Conservation (phyloP, 1,139 yeast genomes). For the Saccharomycopsis hybrid region DNA sequence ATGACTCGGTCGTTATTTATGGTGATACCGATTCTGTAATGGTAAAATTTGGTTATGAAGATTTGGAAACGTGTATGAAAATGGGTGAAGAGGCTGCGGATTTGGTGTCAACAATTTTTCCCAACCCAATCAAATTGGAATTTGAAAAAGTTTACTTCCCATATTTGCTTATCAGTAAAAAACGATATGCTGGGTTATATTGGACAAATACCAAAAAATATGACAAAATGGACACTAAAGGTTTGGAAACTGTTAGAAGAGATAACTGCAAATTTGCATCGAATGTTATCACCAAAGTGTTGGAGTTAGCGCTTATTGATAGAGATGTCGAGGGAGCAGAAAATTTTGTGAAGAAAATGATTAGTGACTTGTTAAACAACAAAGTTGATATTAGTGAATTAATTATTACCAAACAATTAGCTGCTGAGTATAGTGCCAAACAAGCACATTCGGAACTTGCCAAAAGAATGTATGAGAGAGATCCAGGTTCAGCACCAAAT, state of each 20-base stretch:
- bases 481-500: conserved; percentile 94
- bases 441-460: conserved; percentile 98
- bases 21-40: conserved; percentile 99
- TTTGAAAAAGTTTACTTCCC: conserved; percentile 97
- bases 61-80: conserved; percentile 78
- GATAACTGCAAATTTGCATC: conserved; percentile 95
- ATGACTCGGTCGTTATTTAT: conserved; percentile 86
- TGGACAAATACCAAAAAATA: conserved; percentile 90
- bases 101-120: conserved; percentile 69
- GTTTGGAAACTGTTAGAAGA: conserved; percentile 96
- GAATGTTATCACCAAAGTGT: conserved; percentile 85
- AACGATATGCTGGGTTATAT: conserved; percentile 93
- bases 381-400: conserved; percentile 88
- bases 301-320: conserved; percentile 79
- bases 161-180: conserved; percentile 85
- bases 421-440: conserved; percentile 90
- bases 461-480: conserved; percentile 93
- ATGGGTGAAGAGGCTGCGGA: conserved; percentile 94
- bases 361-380: conserved; percentile 86
- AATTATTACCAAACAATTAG: conserved; percentile 88
- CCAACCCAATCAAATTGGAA: conserved; percentile 86
- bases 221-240: conserved; percentile 98
- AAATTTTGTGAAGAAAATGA: conserved; percentile 74
- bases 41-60: conserved; percentile 93
- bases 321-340: conserved; percentile 89